Evolutionary conservation across 257 asterid genomes (phyloP).

Genomic region (Fraxinus anomala): DNA sequence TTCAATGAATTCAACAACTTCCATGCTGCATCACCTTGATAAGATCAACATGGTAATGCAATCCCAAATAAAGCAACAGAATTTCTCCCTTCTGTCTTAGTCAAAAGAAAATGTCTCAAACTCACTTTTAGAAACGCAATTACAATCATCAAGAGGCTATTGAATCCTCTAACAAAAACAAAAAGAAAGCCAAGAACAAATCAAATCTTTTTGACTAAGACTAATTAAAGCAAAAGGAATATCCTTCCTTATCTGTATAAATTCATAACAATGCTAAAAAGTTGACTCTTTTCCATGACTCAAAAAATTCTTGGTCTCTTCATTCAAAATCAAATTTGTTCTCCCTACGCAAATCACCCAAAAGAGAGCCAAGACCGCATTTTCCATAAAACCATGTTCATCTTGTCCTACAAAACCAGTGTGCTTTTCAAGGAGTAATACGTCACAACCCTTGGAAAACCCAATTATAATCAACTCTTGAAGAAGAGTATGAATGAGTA

Average conservation of each 20-base stretch:
- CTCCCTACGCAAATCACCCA: not conserved
- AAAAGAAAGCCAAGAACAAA: not conserved
- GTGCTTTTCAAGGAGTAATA: not conserved
- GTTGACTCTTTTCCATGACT: not conserved
- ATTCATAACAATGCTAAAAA: not conserved
- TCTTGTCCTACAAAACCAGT: not conserved
- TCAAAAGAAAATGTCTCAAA: slow-evolving; percentile 1
- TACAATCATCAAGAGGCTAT: not conserved
- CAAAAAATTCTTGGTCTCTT: not conserved
- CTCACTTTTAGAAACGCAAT: not conserved
- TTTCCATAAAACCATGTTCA: not conserved
- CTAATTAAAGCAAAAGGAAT: not conserved
- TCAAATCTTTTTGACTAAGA: not conserved
- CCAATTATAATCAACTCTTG: not conserved
- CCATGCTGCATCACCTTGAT: slow-evolving; percentile 12
- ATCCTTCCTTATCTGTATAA: not conserved
- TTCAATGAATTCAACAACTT: slow-evolving; percentile 3
- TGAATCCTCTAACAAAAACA: not conserved
- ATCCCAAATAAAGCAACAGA: slow-evolving; percentile 6
- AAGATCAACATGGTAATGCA: slow-evolving; percentile 7
- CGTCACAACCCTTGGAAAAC: not conserved
- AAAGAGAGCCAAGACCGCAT: not conserved
- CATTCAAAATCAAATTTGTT: not conserved
- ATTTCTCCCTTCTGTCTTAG: slow-evolving; percentile 3
- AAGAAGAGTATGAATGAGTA: not conserved